A percentile compares a stretch with the other conserved stretches of the same genome.
phyloP scores from a whole-genome alignment of 352 stramenopile genomes.

The Phytophthora idaei region DNA sequence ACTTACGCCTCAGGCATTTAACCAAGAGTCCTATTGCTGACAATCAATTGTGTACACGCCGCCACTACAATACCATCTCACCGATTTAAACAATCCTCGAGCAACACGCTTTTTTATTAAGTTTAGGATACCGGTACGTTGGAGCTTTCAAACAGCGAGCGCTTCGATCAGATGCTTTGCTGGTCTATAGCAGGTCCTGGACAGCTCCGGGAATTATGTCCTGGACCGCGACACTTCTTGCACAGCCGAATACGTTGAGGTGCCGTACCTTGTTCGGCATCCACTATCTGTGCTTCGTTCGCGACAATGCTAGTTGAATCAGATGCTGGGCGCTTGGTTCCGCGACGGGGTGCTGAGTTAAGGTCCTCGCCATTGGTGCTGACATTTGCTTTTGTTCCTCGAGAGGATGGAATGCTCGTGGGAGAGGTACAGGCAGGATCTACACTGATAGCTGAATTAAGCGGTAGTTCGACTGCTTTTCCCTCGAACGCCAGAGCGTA shows the following conservation, averaged over 20 bases:
- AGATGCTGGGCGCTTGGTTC: slow-evolving; percentile 22
- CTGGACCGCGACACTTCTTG: slow-evolving; percentile 48
- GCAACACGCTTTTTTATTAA: too few relatives aligned
- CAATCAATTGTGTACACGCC: too few relatives aligned
- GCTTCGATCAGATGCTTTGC: slow-evolving; percentile 14
- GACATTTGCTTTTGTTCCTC: background rate
- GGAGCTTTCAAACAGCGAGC: background rate
- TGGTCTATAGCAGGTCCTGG: slow-evolving; percentile 22
- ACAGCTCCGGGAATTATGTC: slow-evolving; percentile 64
- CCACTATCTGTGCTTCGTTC: slow-evolving; percentile 1
- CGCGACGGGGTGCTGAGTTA: background rate
- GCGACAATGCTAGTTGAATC: background rate
- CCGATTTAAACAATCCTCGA: too few relatives aligned
- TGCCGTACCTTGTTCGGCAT: slow-evolving; percentile 15
- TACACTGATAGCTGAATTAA: slow-evolving; percentile 38
- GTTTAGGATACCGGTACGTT: too few relatives aligned
- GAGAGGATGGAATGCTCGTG: slow-evolving; percentile 6
- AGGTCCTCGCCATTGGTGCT: background rate
- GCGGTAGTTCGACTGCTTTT: slow-evolving; percentile 53
- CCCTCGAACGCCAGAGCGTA: slow-evolving; percentile 40
- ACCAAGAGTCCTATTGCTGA: background rate
- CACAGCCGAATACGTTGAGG: slow-evolving; percentile 43
- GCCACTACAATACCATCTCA: too few relatives aligned
- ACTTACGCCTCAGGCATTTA: background rate
- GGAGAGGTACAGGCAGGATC: slow-evolving; percentile 25